phyloP scores from a whole-genome alignment of 2,329 filamentous ascomycete genomes.

The Herpotrichia juniperi region DNA sequence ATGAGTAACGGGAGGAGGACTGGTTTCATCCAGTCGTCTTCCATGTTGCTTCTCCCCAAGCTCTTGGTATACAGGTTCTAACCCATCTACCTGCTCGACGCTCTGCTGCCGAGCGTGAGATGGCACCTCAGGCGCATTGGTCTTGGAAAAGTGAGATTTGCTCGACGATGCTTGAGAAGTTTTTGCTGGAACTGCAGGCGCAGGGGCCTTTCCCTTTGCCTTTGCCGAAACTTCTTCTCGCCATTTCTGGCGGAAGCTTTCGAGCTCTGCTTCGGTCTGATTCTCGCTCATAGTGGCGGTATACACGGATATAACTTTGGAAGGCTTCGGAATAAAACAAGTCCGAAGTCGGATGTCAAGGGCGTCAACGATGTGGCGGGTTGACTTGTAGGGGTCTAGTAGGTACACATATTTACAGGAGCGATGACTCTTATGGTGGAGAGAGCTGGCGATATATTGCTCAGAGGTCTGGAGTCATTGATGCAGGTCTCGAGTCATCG shows the following conservation, averaged over 20 bases:
- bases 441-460: conserved; percentile 9
- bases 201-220: conserved; percentile 42
- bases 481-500: conserved; percentile 4
- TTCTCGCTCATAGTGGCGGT: conserved; percentile 22
- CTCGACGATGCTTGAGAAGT: conserved; percentile 28
- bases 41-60: conserved; percentile 54
- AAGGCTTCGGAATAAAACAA: conserved; percentile 30
- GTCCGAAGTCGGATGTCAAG: conserved; percentile 33
- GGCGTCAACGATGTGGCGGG: conserved; percentile 9
- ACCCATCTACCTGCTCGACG: conserved; percentile 46
- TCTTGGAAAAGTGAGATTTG: conserved; percentile 27
- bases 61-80: conserved; percentile 51
- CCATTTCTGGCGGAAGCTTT: conserved; percentile 87
- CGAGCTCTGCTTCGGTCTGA: conserved; percentile 69
- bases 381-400: conserved; percentile 16
- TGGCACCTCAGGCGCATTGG: conserved; percentile 30
- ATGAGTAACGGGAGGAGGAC: conserved; percentile 37
- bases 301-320: conserved; percentile 6
- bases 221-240: conserved; percentile 73
- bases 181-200: conserved; percentile 17
- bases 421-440: conserved; percentile 10
- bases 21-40: conserved; percentile 51
- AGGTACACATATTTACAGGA: conserved; percentile 27
- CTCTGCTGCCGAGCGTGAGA: conserved; percentile 33
- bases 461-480: conserved; percentile 4